Base-by-base conservation (phyloP, 306 rosid species). In the Dicorynia guianensis region DNA sequence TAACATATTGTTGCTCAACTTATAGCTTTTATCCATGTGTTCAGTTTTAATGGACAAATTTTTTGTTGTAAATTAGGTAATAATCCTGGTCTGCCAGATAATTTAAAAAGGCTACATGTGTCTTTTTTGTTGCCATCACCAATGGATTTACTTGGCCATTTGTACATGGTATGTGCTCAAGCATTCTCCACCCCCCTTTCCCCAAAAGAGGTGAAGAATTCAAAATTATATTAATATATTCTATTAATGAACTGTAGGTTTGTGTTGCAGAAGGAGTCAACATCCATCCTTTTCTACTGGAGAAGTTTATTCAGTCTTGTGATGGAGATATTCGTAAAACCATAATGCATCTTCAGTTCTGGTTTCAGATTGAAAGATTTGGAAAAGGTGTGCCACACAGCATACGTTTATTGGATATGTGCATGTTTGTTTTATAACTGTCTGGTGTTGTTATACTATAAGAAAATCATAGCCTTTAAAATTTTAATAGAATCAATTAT, bases 331-430 rank as follows among this genome's bases (percentile, higher is more conserved):
- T 95, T 61, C 93, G 97, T 50, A 92, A 95, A 89, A 80, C 80
- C 77, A 85, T 87, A 60, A 79, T 87, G 96, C 87, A 87, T 73
- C 93, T 95, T 79, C 99, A 95, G 86, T 95, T 89, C 90, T 89
- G 99, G 99, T 79, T 89, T 80, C 99, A 87, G 85, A 89, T 90
- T 80, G 71, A 65, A 84, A 69, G 53, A 71, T 66, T 71, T 79
- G 52, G 67, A 46, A 77, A 80, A 88, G 96, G 98, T 94, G 44
- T 8, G 73, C 55, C 38, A 67, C 79, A 34, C 43, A 71, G 11
- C 48, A 25, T 52, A 13, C 63, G 3, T 76, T 75, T 76, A 48
- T 48, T 61, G 59, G 60, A 75, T 48, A 54, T 50, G 8, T 18
- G 65, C 54, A 73, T 60, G 61, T 42, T 39, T 66, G 38, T 15